phyloP scores from a whole-genome alignment of 148 eudicot species.

The Salicornia ramosissima region DNA sequence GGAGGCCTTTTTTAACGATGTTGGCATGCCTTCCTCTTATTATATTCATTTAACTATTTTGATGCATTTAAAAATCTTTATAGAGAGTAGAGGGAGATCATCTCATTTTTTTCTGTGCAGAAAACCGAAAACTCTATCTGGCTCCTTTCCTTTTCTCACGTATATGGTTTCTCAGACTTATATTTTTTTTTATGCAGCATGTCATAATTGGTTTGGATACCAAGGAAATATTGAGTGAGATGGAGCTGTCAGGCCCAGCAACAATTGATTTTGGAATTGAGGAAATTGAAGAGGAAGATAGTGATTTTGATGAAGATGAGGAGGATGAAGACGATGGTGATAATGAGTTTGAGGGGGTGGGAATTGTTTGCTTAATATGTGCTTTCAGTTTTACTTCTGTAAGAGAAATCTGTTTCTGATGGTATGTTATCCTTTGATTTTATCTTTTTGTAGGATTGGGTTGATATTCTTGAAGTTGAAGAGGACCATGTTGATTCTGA shows the following conservation, averaged over 20 bases:
- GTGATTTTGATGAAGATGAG: conserved; percentile 53
- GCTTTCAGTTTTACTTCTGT: not conserved
- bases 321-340: conserved; percentile 52
- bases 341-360: conserved; percentile 45
- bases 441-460: conserved; percentile 68
- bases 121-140: not conserved
- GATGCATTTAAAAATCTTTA: too few relatives aligned
- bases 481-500: conserved; percentile 62
- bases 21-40: too few relatives aligned
- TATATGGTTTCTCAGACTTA: conserved; percentile 16
- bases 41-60: too few relatives aligned
- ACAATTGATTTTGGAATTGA: conserved; percentile 49
- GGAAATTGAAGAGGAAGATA: conserved; percentile 58
- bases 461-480: conserved; percentile 66
- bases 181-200: conserved; percentile 61
- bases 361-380: conserved; percentile 20
- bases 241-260: conserved; percentile 62
- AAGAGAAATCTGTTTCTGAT: conserved; percentile 7
- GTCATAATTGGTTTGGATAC: conserved; percentile 91
- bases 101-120: not conserved
- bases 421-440: conserved; percentile 4
- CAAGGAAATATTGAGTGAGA: conserved; percentile 64
- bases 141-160: not conserved
- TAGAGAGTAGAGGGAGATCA: not conserved
- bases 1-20: too few relatives aligned